These are phyloP conservation scores for Ceratobasidium sp. DNA, from an alignment of 1,284 basidiomycete species.

Conservation along the genomic window DNA sequence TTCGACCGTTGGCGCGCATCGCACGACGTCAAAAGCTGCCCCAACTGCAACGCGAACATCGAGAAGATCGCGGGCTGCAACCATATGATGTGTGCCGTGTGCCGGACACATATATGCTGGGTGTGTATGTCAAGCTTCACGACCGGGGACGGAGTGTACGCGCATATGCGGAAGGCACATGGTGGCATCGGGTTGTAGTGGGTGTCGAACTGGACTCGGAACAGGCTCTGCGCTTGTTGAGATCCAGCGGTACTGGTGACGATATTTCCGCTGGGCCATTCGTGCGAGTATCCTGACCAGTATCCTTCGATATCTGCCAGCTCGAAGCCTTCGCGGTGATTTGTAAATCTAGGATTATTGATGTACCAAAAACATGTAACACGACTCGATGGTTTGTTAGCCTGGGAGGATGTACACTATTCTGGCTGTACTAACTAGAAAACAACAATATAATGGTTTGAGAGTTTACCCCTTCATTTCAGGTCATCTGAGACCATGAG, in stretches of 20 bases:
- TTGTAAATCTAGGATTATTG: constrained; percentile 3
- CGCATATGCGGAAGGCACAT: constrained; percentile 65
- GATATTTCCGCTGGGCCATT: neutral
- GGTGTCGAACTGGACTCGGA: neutral
- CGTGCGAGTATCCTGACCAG: constrained; percentile 36
- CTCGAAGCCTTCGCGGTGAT: constrained; percentile 13
- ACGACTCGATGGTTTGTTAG: neutral
- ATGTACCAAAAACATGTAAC: neutral
- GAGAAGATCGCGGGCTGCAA: constrained; percentile 78
- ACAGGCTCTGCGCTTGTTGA: constrained; percentile 35
- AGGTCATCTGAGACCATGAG: neutral
- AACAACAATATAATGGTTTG: neutral
- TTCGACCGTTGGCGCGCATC: constrained; percentile 67
- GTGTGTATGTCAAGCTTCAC: constrained; percentile 74
- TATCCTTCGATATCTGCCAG: constrained; percentile 43
- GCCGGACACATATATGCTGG: constrained; percentile 81
- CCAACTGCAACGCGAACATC: constrained; percentile 71
- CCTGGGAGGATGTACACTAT: constrained; percentile 2
- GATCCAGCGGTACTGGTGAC: constrained; percentile 43
- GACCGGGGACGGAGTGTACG: constrained; percentile 66
- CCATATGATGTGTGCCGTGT: constrained; percentile 76
- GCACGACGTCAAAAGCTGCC: constrained; percentile 75
- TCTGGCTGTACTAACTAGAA: neutral
- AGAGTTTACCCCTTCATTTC: neutral
- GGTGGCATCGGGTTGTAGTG: constrained; percentile 61